Percentiles rank a stretch among this genome's conserved stretches.
phyloP scores from a whole-genome alignment of 305 asterid species.

The Rubia peregrina region DNA sequence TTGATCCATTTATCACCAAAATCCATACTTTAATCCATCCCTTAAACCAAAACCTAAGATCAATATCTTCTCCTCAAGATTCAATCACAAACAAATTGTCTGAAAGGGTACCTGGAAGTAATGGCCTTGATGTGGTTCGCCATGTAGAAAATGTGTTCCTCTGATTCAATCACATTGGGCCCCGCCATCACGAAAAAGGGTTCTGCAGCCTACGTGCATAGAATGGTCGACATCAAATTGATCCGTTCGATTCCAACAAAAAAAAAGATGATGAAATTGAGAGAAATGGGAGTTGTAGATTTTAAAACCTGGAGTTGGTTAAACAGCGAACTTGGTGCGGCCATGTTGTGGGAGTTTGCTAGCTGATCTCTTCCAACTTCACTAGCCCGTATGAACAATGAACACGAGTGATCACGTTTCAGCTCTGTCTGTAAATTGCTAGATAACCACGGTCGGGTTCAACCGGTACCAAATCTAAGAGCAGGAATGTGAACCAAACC shows the following conservation, averaged over 20 bases:
- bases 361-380: background rate
- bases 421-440: no score
- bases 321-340: background rate
- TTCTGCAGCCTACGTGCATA: conserved; percentile 8
- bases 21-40: background rate
- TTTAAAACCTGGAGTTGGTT: conserved; percentile 11
- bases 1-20: background rate
- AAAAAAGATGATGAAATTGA: background rate
- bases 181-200: conserved; percentile 16
- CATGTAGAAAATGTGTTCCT: conserved; percentile 83
- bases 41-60: no score
- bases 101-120: conserved; percentile 44
- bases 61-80: background rate
- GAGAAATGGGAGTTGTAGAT: background rate
- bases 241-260: background rate
- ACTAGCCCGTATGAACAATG: background rate
- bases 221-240: conserved; percentile 2
- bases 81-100: background rate
- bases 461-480: no score
- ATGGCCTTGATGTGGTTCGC: conserved; percentile 72
- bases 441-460: no score
- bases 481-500: no score
- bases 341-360: background rate
- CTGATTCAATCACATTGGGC: conserved; percentile 64
- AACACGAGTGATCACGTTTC: no score